Percentiles rank a stretch among this genome's conserved stretches.
phyloP scores from a whole-genome alignment of 371 early-diverging fungal genomes.

The Umbelopsis sp. region DNA sequence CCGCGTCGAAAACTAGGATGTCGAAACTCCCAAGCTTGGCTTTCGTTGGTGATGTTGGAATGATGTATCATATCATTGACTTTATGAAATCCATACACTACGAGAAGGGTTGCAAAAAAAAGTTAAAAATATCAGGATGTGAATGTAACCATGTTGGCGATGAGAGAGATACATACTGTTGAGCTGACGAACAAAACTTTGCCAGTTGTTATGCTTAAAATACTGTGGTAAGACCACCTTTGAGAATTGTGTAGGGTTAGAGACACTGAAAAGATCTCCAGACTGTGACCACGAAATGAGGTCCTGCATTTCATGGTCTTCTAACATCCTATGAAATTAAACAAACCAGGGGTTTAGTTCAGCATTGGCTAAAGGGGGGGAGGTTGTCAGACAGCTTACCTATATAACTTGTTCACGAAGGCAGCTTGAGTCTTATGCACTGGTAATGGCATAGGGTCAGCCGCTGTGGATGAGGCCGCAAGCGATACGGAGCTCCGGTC shows the following conservation, averaged over 20 bases:
- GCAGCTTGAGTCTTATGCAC: conserved; percentile 60
- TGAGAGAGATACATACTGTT: conserved; percentile 57
- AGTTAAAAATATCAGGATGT: too few relatives aligned
- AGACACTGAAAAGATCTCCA: conserved; percentile 68
- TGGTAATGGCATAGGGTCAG: conserved; percentile 1
- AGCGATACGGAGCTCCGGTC: background rate
- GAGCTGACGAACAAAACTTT: conserved; percentile 85
- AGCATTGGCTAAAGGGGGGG: background rate
- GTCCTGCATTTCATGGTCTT: conserved; percentile 58
- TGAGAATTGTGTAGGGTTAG: conserved; percentile 61
- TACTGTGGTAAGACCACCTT: conserved; percentile 69
- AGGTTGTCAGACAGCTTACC: conserved; percentile 36
- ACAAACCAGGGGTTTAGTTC: background rate
- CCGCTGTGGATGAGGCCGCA: background rate
- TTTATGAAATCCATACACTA: conserved; percentile 64
- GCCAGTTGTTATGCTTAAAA: conserved; percentile 89
- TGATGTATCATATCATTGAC: conserved; percentile 67
- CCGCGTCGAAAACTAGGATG: conserved; percentile 69
- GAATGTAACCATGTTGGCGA: background rate
- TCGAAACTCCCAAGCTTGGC: conserved; percentile 75
- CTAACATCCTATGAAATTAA: conserved; percentile 51
- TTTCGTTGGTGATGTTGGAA: conserved; percentile 56
- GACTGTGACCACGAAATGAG: conserved; percentile 66
- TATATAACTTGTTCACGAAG: conserved; percentile 72
- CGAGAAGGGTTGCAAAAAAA: conserved; percentile 16